phyloP scores from a whole-genome alignment of 1,284 basidiomycete species.

The Apiotrichum montevideense region DNA sequence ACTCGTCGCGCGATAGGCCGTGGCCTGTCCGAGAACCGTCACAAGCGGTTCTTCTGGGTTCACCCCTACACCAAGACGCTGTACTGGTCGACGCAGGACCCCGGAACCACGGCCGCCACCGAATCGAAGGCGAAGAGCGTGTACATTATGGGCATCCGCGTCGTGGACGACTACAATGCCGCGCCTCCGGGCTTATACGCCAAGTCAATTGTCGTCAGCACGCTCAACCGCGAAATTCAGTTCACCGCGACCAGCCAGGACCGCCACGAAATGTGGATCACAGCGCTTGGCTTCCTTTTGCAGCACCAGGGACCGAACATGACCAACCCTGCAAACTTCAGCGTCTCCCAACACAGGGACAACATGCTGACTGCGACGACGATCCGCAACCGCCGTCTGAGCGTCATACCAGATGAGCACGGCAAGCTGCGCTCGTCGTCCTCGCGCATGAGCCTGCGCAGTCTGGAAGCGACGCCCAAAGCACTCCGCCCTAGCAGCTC shows the following conservation, averaged over 20 bases:
- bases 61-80: constrained; percentile 97
- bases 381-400: constrained; percentile 13
- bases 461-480: constrained; percentile 26
- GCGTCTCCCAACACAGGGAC: neutral
- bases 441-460: constrained; percentile 33
- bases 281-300: constrained; percentile 47
- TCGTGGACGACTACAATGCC: constrained; percentile 85
- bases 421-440: constrained; percentile 25
- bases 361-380: neutral
- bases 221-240: constrained; percentile 92
- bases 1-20: constrained; percentile 85
- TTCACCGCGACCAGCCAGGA: constrained; percentile 91
- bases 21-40: constrained; percentile 81
- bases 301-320: constrained; percentile 33
- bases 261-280: constrained; percentile 93
- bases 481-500: constrained; percentile 49
- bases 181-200: constrained; percentile 87
- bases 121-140: constrained; percentile 96
- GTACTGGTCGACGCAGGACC: constrained; percentile 95
- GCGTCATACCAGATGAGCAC: constrained; percentile 38
- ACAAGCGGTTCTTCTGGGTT: constrained; percentile 98
- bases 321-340: constrained; percentile 9
- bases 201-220: constrained; percentile 88
- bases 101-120: constrained; percentile 73
- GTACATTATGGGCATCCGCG: constrained; percentile 87